These are phyloP conservation scores for Astragalus membranaceus DNA, from an alignment of 306 rosid genomes.

Conservation along the genomic window DNA sequence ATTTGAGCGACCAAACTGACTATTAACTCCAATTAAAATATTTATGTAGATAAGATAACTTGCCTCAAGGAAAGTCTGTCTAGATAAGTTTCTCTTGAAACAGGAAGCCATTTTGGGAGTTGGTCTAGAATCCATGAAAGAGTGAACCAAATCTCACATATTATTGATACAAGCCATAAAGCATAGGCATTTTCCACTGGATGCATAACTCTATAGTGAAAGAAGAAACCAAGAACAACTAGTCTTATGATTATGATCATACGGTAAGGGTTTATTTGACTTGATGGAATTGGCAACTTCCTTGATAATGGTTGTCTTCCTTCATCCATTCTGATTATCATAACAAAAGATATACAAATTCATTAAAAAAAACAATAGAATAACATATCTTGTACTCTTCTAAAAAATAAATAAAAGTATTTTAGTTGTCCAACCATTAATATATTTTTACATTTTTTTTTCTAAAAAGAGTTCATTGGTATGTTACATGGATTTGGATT, in stretches of 20 bases:
- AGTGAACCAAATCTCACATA: slow-evolving; percentile 71
- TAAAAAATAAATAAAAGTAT: too few relatives aligned
- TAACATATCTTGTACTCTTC: not conserved
- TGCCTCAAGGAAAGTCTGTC: slow-evolving; percentile 57
- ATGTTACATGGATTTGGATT: too few relatives aligned
- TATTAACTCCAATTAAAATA: too few relatives aligned
- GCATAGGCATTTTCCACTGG: slow-evolving; percentile 57
- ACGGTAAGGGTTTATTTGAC: slow-evolving; percentile 53
- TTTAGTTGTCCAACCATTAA: too few relatives aligned
- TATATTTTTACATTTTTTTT: too few relatives aligned
- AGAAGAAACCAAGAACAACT: slow-evolving; percentile 60
- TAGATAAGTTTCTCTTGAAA: slow-evolving; percentile 54
- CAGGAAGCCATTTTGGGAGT: slow-evolving; percentile 61
- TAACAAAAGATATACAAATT: not conserved
- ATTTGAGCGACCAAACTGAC: too few relatives aligned
- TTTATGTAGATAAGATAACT: not conserved
- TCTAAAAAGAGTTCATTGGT: too few relatives aligned
- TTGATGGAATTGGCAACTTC: slow-evolving; percentile 45
- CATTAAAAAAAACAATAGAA: not conserved
- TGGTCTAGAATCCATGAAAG: slow-evolving; percentile 70
- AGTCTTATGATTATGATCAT: slow-evolving; percentile 55
- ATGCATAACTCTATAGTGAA: slow-evolving; percentile 49
- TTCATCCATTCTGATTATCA: slow-evolving; percentile 53
- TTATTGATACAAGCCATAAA: slow-evolving; percentile 56
- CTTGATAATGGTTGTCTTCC: slow-evolving; percentile 67